Evolutionary conservation across 208 protist genomes (phyloP).

Genomic region (Spongospora subterranea): DNA sequence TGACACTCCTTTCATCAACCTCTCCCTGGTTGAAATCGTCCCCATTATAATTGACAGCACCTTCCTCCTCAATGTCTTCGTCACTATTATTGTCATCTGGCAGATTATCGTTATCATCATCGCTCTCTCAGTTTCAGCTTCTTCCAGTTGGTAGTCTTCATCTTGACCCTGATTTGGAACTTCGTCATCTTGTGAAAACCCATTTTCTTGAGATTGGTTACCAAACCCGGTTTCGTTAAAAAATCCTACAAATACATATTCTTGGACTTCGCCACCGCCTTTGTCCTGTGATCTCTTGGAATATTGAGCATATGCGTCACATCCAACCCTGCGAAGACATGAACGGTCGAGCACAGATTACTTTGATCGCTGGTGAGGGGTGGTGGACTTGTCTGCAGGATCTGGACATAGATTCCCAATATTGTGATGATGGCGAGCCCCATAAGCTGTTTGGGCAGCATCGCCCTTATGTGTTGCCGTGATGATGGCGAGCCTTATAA

Average conservation of each 20-base stretch:
- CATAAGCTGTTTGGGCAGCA: no score
- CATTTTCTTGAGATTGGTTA: neutral
- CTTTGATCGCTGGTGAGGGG: neutral
- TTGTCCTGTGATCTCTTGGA: neutral
- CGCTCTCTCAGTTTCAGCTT: neutral
- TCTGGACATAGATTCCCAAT: neutral
- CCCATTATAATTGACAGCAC: neutral
- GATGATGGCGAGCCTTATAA: neutral
- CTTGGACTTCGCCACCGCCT: neutral
- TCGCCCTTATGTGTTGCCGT: no score
- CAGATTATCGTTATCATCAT: conserved; percentile 8
- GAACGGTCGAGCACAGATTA: neutral
- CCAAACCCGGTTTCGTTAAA: neutral
- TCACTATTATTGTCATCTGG: no score
- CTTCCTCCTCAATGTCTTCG: neutral
- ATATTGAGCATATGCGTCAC: conserved; percentile 11
- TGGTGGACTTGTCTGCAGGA: neutral
- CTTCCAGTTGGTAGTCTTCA: neutral
- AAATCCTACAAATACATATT: neutral
- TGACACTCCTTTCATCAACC: neutral
- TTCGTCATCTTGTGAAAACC: neutral
- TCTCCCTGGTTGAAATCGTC: neutral
- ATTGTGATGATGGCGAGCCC: no score
- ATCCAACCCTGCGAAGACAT: neutral
- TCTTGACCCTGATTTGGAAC: neutral